Evolutionary conservation across 2,329 filamentous ascomycete species (phyloP).

Genomic region (Penicillium brasilianum): DNA sequence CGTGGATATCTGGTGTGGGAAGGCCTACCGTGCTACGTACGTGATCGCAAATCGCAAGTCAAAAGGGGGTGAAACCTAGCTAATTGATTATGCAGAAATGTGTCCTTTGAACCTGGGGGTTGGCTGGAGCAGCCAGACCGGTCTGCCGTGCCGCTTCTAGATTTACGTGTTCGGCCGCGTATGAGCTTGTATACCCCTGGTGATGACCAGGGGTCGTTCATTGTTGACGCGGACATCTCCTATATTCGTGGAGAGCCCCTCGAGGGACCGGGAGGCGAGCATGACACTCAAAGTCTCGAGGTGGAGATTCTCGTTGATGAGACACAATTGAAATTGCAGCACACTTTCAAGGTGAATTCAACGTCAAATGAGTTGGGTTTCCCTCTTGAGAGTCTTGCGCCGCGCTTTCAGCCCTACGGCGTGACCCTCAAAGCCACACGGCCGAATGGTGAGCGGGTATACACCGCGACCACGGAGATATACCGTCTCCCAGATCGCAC

Average conservation of each 20-base stretch:
- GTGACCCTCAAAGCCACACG: conserved; percentile 43
- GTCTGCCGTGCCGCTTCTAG: conserved; percentile 46
- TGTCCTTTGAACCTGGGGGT: conserved; percentile 56
- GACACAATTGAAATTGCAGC: conserved; percentile 29
- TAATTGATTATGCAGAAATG: conserved; percentile 41
- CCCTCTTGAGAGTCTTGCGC: conserved; percentile 36
- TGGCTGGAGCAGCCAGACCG: conserved; percentile 48
- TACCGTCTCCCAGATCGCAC: conserved; percentile 50
- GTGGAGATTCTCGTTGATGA: conserved; percentile 34
- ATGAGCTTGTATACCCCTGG: conserved; percentile 55
- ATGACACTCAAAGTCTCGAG: conserved; percentile 35
- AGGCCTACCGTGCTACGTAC: conserved; percentile 51
- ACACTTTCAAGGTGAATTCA: conserved; percentile 43
- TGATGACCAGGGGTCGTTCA: conserved; percentile 46
- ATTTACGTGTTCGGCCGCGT: conserved; percentile 53
- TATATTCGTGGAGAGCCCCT: conserved; percentile 45
- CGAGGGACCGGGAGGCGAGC: conserved; percentile 15
- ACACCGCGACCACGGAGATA: conserved; percentile 44
- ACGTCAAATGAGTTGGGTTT: conserved; percentile 46
- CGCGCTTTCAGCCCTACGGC: conserved; percentile 43
- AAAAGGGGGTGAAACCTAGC: background rate
- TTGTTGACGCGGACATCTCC: conserved; percentile 51
- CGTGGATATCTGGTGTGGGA: conserved; percentile 57
- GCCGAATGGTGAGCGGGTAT: conserved; percentile 39
- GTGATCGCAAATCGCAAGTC: conserved; percentile 7